Evolutionary conservation across 2,329 filamentous ascomycete species (phyloP), one percentile per base, ranked within the genome.

Genomic region (Pestalotiopsis sp.): DNA sequence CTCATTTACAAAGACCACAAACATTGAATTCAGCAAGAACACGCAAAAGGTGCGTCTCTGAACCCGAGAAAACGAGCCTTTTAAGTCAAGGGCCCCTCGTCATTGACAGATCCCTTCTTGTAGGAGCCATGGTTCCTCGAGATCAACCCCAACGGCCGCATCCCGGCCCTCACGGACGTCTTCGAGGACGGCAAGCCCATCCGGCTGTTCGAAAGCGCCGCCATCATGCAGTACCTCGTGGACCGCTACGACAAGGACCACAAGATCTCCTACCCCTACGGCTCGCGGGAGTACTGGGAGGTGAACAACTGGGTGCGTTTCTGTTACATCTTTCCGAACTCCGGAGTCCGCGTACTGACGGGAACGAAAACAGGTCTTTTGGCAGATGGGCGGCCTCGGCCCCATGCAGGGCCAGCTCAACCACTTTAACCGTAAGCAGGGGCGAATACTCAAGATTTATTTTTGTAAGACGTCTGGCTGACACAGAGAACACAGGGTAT

Each of bases 141-240:
- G 65, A 97, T 97, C 82, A 97, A 97, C 81, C 94, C 94, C 71
- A 97, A 97, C 79, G 94, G 94, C 72, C 92, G 94, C 73, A 97
- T 97, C 74, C 95, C 94, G 3, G 94, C 94, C 68, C 76, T 97
- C 64, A 96, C 93, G 7, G 94, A 97, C 81, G 92, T 86, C 6
- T 91, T 93, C 78, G 84, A 85, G 4, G 91, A 96, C 78, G 93
- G 93, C 73, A 83, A 92, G 78, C 83, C 84, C 41, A 93, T 97
- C 77, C 86, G 87, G 68, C 79, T 97, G 20, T 97, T 97, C 76
- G 94, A 97, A 81, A 93, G 90, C 71, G 94, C 93, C 68, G 89
- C 91, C 71, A 96, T 97, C 77, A 84, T 97, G 82, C 90, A 94
- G 79, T 97, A 97, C 78, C 87, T 97, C 5, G 89, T 92, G 20